Conservation (phyloP, 352 stramenopile species). For the Pythium aquatile region DNA sequence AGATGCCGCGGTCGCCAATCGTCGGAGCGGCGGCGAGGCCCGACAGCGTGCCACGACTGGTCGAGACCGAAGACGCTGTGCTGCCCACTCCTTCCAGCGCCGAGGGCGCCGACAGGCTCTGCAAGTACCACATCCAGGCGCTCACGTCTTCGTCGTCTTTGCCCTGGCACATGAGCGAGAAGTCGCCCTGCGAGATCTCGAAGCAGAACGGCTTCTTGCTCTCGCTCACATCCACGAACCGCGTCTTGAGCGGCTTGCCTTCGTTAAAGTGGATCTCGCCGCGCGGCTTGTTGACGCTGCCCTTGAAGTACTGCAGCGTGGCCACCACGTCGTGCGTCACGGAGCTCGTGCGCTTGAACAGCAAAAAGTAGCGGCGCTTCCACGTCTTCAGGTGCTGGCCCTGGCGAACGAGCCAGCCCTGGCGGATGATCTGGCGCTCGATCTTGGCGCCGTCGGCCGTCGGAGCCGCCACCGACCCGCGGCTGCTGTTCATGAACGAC, state of each 20-base stretch:
- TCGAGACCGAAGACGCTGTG: neutral
- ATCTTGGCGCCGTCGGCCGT: conserved; percentile 39
- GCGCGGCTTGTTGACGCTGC: conserved; percentile 71
- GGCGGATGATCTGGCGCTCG: conserved; percentile 30
- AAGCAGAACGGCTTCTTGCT: conserved; percentile 86
- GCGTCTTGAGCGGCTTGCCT: conserved; percentile 61
- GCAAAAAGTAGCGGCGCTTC: conserved; percentile 86
- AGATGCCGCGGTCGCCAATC: conserved; percentile 69
- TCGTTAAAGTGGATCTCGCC: conserved; percentile 73
- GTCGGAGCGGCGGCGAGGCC: conserved; percentile 20
- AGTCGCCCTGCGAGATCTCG: conserved; percentile 67
- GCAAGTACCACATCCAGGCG: conserved; percentile 80
- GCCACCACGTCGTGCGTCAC: conserved; percentile 67
- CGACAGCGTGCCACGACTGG: conserved; percentile 12
- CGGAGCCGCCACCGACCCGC: conserved; percentile 25
- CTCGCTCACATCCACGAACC: conserved; percentile 75
- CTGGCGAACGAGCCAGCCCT: conserved; percentile 38
- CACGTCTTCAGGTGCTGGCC: conserved; percentile 63
- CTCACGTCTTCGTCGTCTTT: conserved; percentile 85
- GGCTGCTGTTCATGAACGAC: neutral
- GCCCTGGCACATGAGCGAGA: conserved; percentile 75
- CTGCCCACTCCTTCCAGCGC: conserved; percentile 33
- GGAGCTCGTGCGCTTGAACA: conserved; percentile 78
- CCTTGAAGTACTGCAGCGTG: conserved; percentile 85
- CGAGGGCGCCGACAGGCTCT: conserved; percentile 49